Base-by-base conservation (phyloP, 306 rosid species). In the Psophocarpus tetragonolobus region DNA sequence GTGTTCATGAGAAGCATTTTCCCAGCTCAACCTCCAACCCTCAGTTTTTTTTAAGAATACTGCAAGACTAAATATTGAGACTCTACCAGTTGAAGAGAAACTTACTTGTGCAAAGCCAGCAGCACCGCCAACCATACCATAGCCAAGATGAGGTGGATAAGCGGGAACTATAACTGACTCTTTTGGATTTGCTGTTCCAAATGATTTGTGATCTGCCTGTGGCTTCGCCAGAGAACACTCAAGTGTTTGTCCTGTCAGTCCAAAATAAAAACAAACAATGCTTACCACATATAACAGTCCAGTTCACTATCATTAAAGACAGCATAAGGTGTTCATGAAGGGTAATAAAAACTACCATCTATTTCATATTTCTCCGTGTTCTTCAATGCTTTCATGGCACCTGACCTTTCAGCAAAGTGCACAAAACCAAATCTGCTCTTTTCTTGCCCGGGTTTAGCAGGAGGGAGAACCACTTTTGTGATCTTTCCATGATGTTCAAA, bases 141-240 rank as follows among this genome's bases (percentile, higher is more conserved):
- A 89, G 61, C 94, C 86, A 62, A 78, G 68, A 64, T 11, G 88
- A 63, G 92, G 84, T 60, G 92, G 90, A 80, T 85, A 87, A 65
- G 84, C 75, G 50, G 94, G 92, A 47, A 85, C 85, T 56, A 58
- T 57, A 58, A 73, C 57, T 2, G 91, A 44, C 15, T 82, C 76
- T n/a, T 85, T 83, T 61, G 76, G 75, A 82, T 80, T 84, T 29
- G 87, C 62, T 4, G 74, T 73, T 20, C 88, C 85, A 4, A 86
- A 65, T 63, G 89, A 85, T 75, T 76, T 89, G 85, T 85, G 91
- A 77, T 86, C 91, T 21, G 85, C 83, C 58, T 89, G 94, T 38
- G 91, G 94, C 83, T 88, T 91, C 51, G 94, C 94, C 64, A 89
- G 88, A 35, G 94, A 89, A 81, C 92, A 89, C 18, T 88, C 94